Percentiles rank a stretch among this genome's conserved stretches.
Evolutionary conservation across 2,329 filamentous ascomycete species (phyloP).

Genomic region (Alternaria viburni): DNA sequence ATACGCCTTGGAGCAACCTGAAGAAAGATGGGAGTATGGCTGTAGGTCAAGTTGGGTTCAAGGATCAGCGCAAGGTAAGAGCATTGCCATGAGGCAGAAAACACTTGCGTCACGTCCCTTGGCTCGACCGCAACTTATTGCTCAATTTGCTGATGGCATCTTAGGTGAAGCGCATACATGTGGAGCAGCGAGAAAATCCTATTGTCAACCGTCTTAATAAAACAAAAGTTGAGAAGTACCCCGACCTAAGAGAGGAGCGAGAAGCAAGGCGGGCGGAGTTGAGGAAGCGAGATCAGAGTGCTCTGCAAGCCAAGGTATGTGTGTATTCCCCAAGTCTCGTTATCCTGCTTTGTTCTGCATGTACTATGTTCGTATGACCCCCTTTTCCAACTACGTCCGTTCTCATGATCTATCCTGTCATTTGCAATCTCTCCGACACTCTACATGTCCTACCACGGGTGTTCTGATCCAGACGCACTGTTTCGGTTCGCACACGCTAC

Average conservation of each 20-base stretch:
- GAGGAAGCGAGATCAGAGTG: slow-evolving; percentile 72
- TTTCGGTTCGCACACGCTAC: background rate
- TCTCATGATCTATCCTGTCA: background rate
- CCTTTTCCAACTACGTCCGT: background rate
- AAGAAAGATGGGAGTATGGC: slow-evolving; percentile 97
- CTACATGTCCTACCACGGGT: background rate
- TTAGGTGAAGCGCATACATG: slow-evolving; percentile 80
- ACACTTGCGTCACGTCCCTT: background rate
- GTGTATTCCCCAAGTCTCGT: slow-evolving; percentile 14
- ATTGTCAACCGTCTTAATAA: slow-evolving; percentile 99
- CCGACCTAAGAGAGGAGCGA: slow-evolving; percentile 81
- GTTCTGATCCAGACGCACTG: background rate
- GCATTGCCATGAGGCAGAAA: background rate
- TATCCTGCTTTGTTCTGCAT: background rate
- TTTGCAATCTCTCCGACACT: background rate
- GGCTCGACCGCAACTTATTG: background rate
- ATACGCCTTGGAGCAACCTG: slow-evolving; percentile 96
- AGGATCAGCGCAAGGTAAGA: slow-evolving; percentile 74
- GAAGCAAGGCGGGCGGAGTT: slow-evolving; percentile 76
- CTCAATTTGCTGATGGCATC: slow-evolving; percentile 1
- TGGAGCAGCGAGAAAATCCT: slow-evolving; percentile 80
- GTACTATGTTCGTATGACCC: background rate
- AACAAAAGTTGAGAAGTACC: slow-evolving; percentile 86
- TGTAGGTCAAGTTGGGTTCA: slow-evolving; percentile 91
- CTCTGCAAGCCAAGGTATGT: slow-evolving; percentile 66